Base-by-base conservation (phyloP, 441 rosid species). In the Pelargonium exstipulatum region DNA sequence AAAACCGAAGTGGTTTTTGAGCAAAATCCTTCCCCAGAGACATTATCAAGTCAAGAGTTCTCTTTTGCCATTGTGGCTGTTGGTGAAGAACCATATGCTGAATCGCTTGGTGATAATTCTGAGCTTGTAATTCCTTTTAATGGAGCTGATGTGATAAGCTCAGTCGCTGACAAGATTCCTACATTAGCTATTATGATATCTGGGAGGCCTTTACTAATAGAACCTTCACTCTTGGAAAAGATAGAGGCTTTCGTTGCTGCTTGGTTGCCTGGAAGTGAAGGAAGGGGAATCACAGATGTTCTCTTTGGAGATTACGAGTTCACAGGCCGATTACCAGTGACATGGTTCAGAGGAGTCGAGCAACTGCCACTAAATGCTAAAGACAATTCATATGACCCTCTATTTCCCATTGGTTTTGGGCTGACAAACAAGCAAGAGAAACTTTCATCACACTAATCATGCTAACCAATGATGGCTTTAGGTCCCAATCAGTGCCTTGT, bases 241-340 rank as follows among this genome's bases (percentile, higher is more conserved):
- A 69, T 79, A 0, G 87, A 88, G 43, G 92, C 86, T 43, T 29
- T 91, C 1, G 81, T 91, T 42, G 91, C 94, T 64, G 97, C 99
- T 42, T 91, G 98, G 97, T 77, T 91, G 69, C 98, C 97, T 40
- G 98, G 98, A 77, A 90, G 77, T 4, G 98, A 94, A 80, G 97
- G 90, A 45, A 77, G 73, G 40, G 97, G 95, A 51, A 65, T 91
- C 42, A 68, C 88, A 17, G 97, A 94, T 62, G 91, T 86, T 42
- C 55, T 91, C 16, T 91, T 91, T 5, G 98, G 96, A 26, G 92
- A 90, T 73, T 68, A 77, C 48, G 87, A 82, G 12, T 90, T 91
- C 46, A 37, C 76, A n/a, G 94, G 99, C 1, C 78, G 73, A 73
- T 81, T 91, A 64, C 97, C 99, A 3, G 81, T 88, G 70, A 79